Evolutionary conservation across 1,139 yeast species (phyloP), one percentile per base, ranked within the genome.

Genomic region (Blastobotrys ciferrii): DNA sequence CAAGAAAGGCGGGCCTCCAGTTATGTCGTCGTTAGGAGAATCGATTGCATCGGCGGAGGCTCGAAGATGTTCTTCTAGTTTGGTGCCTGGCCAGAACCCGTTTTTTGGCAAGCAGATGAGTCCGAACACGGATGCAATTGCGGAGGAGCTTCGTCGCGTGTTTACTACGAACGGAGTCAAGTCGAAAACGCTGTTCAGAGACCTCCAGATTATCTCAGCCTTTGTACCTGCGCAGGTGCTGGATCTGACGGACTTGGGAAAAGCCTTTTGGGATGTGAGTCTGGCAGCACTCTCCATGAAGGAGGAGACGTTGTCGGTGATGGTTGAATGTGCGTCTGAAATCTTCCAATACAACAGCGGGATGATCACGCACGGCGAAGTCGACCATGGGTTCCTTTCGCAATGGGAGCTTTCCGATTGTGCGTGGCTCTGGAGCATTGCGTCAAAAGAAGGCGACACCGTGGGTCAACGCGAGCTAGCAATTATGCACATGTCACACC

Each of bases 211-310:
- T 28, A 63, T 68, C 42, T 64, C 71, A 1, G 60, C 70, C n/a
- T 62, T 68, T 52, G 67, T 66, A 4, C 67, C 70, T 2, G 58
- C 67, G 3, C 52, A 52, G 11, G 58, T 61, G 23, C 56, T 68
- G 32, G 71, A 66, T 41, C 45, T 58, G 52, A 64, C 65, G 2
- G 67, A 64, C 39, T 54, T 57, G 38, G 69, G 69, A 33, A 64
- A 64, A 49, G 67, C 69, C 12, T 68, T 68, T 46, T 66, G 70
- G 65, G 71, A 68, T 43, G 70, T 68, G 32, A 61, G 67, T 35
- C 58, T 66, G 40, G 72, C 71, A 1, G 71, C 70, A 1, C 50
- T 60, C 43, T 61, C 67, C 12, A 56, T 67, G 38, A 60, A 68
- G 47, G 67, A 66, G 33, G 67, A 65, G 32, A 64, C 62, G 2